Percentiles rank a stretch among this genome's conserved stretches.
phyloP scores from a whole-genome alignment of 495 filamentous ascomycete species.

The Neurospora sp. region DNA sequence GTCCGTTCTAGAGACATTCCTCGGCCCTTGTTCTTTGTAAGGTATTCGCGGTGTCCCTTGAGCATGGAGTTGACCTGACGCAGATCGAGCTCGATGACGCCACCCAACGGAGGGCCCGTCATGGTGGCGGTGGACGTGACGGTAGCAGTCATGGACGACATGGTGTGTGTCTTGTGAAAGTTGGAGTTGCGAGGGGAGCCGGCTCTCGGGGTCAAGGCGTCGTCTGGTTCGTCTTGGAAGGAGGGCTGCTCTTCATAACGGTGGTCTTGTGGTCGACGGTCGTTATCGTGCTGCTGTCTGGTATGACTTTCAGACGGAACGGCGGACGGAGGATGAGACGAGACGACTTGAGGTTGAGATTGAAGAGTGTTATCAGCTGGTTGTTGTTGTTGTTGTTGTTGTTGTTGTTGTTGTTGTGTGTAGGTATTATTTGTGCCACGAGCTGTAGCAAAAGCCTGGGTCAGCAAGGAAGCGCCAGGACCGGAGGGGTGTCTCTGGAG shows the following conservation, averaged over 20 bases:
- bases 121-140: constrained; percentile 11
- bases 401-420: constrained; percentile 1
- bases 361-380: constrained; percentile 4
- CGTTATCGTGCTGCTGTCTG: constrained; percentile 16
- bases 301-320: constrained; percentile 8
- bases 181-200: constrained; percentile 11
- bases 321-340: constrained; percentile 7
- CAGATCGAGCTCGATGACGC: constrained; percentile 12
- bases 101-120: background rate
- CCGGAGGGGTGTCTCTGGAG: constrained; percentile 19
- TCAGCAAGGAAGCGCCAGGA: constrained; percentile 38
- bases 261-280: background rate
- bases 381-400: constrained; percentile 6
- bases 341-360: constrained; percentile 2
- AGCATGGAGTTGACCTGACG: constrained; percentile 27
- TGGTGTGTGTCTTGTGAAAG: constrained; percentile 3
- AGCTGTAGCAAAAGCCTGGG: constrained; percentile 42
- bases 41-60: constrained; percentile 25
- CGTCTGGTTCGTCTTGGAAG: constrained; percentile 6
- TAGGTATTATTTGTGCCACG: constrained; percentile 28
- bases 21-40: constrained; percentile 23
- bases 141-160: constrained; percentile 12
- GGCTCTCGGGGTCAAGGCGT: constrained; percentile 20
- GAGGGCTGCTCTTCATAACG: background rate
- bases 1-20: constrained; percentile 31